Evolutionary conservation across 2,329 filamentous ascomycete genomes (phyloP), one percentile per base, ranked within the genome.

Genomic region (Aspergillus terreus): DNA sequence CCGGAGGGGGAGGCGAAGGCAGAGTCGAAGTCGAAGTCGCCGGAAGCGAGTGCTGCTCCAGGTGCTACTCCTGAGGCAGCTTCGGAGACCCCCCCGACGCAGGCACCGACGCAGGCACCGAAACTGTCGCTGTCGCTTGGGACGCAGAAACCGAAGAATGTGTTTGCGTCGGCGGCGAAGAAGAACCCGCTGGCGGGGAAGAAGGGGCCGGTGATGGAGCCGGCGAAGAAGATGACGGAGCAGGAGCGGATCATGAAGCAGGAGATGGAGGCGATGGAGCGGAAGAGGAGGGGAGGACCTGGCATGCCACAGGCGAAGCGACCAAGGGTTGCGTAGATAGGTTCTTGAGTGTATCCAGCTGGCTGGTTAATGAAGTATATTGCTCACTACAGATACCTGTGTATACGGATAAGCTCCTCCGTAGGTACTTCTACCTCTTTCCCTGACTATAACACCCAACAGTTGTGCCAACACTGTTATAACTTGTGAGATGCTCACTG

Each of bases 231-330:
- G 64, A 92, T 95, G 82, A 92, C 88, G 63, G 90, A 95, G 66
- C 87, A 86, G 3, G 90, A 92, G 71, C 81, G 87, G 48, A 95
- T 94, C 63, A 96, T 95, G 91, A 89, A 87, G 70, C 86, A 88
- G 61, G 88, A 92, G 65, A 70, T 72, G 68, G 69, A 71, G 49
- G 63, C 67, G 32, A 79, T 90, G 71, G 87, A 90, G 61, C 78
- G 80, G 57, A 91, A 90, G 66, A 78, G 85, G 50, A 71, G 63
- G 43, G 58, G 57, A 12, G 58, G 58, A 7, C 60, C 63, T 14
- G 66, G 62, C 3, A 65, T 68, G 42, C 63, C 62, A 11, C 63
- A 65, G 21, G 53, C 64, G 6, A 72, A 72, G 55, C 66, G 68
- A 32, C 65, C 68, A 11, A 69, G 63, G 54, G 54, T 72, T 17